Evolutionary conservation across 78 protist genomes (phyloP).

Genomic region (Neovahlkampfia damariscottae): DNA sequence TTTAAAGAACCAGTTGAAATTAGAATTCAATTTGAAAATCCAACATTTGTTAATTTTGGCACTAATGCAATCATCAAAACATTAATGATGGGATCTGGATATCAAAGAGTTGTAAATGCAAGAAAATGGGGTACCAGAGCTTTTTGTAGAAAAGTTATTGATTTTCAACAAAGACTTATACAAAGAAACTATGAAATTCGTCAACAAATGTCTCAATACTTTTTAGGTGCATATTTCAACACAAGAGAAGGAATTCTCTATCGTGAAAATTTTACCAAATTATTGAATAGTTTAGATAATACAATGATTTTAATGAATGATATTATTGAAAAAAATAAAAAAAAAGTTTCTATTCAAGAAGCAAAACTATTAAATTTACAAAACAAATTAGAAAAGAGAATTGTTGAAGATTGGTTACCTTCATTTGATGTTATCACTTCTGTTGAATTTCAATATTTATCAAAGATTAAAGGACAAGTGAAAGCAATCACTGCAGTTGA

Average conservation of each 20-base stretch:
- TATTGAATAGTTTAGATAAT: too few relatives aligned
- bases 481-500: not conserved
- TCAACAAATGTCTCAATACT: too few relatives aligned
- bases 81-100: not conserved
- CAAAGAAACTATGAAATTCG: not conserved
- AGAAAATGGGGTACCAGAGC: not conserved
- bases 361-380: not conserved
- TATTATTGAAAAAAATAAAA: not conserved
- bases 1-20: not conserved
- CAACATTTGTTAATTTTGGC: not conserved
- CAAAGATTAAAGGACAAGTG: not conserved
- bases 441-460: not conserved
- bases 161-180: not conserved
- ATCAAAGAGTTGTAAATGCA: not conserved
- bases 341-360: not conserved
- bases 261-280: too few relatives aligned
- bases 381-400: not conserved
- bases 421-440: not conserved
- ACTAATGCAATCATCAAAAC: not conserved
- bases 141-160: not conserved
- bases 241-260: not conserved
- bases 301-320: not conserved
- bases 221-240: not conserved
- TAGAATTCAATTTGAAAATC: not conserved
- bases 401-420: not conserved